These are phyloP conservation scores for Cladobotryum protrusum DNA, from an alignment of 2,329 filamentous ascomycete genomes.

Conservation along the genomic window DNA sequence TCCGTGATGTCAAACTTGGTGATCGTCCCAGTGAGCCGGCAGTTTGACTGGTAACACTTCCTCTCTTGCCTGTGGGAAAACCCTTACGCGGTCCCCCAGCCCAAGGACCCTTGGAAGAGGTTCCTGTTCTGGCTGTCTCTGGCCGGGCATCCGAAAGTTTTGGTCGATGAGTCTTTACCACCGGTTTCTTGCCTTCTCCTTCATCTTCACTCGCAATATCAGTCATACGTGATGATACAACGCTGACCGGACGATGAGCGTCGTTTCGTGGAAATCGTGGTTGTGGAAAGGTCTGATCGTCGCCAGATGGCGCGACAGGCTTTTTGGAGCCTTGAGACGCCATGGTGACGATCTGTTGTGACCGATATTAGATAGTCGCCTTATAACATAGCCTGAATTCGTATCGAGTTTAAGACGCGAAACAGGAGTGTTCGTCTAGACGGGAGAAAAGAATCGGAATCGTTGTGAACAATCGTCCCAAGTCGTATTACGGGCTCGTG, in stretches of 20 bases:
- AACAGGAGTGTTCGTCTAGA: background rate
- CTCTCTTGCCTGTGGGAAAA: slow-evolving; percentile 37
- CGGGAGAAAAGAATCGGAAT: background rate
- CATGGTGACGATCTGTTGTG: slow-evolving; percentile 25
- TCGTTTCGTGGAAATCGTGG: slow-evolving; percentile 37
- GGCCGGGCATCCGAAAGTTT: slow-evolving; percentile 46
- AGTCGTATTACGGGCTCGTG: background rate
- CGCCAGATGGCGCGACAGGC: slow-evolving; percentile 30
- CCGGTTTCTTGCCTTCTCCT: slow-evolving; percentile 29
- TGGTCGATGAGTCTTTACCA: slow-evolving; percentile 8
- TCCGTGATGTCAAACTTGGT: slow-evolving; percentile 64
- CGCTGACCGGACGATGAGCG: slow-evolving; percentile 49
- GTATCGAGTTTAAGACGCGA: background rate
- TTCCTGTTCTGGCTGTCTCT: slow-evolving; percentile 46
- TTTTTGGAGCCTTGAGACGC: slow-evolving; percentile 30
- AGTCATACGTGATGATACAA: slow-evolving; percentile 69
- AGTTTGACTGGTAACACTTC: slow-evolving; percentile 36
- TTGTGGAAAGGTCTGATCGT: slow-evolving; percentile 33
- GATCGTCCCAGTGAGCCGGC: slow-evolving; percentile 46
- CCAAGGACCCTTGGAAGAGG: slow-evolving; percentile 40
- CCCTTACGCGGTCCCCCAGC: slow-evolving; percentile 52
- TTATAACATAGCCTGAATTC: slow-evolving; percentile 15
- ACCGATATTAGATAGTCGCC: slow-evolving; percentile 7
- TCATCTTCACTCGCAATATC: slow-evolving; percentile 55
- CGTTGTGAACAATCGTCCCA: background rate